These are phyloP conservation scores for Meredithiella fracta DNA, from an alignment of 2,329 filamentous ascomycete genomes.

Conservation along the genomic window DNA sequence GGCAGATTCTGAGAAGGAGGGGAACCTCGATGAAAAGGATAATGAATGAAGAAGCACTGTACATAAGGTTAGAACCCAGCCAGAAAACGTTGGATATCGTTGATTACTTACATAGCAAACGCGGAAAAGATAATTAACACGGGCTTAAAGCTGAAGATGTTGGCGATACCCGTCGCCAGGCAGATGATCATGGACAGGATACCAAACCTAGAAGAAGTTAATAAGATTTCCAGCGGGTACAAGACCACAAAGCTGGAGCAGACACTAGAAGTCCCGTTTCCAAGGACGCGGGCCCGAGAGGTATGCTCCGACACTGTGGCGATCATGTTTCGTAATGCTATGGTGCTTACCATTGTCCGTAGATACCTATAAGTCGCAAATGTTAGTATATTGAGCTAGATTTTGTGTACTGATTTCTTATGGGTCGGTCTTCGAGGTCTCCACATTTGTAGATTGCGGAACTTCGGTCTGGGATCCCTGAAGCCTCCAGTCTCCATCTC, in stretches of 20 bases:
- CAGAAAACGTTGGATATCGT: neutral
- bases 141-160: slow-evolving; percentile 41
- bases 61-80: neutral
- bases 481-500: neutral
- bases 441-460: too few species aligned
- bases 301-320: too few species aligned
- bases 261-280: too few species aligned
- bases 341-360: slow-evolving; percentile 62
- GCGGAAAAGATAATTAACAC: slow-evolving; percentile 36
- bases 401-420: too few species aligned
- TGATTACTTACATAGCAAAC: slow-evolving; percentile 34
- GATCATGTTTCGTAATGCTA: too few species aligned
- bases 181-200: slow-evolving; percentile 56
- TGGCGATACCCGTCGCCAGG: slow-evolving; percentile 51
- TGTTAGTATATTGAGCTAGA: slow-evolving; percentile 4
- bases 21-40: slow-evolving; percentile 83
- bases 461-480: neutral
- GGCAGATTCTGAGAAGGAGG: slow-evolving; percentile 90
- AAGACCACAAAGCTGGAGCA: too few species aligned
- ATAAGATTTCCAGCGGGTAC: neutral
- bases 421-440: too few species aligned
- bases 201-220: slow-evolving; percentile 37
- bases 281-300: too few species aligned
- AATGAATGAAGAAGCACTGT: slow-evolving; percentile 53
- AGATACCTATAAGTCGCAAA: slow-evolving; percentile 39